These are phyloP conservation scores for Piedraia hortae DNA, from an alignment of 2,329 filamentous ascomycete species.

Conservation along the genomic window DNA sequence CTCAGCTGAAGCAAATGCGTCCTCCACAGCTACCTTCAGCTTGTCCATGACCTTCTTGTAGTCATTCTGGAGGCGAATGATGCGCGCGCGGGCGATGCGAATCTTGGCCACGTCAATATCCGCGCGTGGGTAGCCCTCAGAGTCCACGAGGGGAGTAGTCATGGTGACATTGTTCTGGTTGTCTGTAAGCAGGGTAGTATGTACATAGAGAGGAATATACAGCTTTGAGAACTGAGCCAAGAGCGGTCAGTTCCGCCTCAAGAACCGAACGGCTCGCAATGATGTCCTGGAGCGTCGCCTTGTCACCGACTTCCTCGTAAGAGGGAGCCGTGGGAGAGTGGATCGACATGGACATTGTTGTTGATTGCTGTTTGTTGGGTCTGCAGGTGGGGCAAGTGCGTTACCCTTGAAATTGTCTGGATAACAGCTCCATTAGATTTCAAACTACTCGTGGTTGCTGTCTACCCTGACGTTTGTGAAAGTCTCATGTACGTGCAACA, in stretches of 20 bases:
- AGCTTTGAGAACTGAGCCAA: slow-evolving; percentile 67
- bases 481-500: no score
- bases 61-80: slow-evolving; percentile 75
- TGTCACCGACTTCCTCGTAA: slow-evolving; percentile 24
- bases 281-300: slow-evolving; percentile 46
- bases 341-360: no score
- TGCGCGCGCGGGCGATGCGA: slow-evolving; percentile 70
- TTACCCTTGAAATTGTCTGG: no score
- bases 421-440: no score
- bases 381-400: no score
- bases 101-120: slow-evolving; percentile 93
- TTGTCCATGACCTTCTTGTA: slow-evolving; percentile 67
- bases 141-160: slow-evolving; percentile 63
- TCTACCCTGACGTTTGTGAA: no score
- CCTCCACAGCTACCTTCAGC: slow-evolving; percentile 68
- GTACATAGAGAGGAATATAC: slow-evolving; percentile 19
- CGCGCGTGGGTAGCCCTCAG: slow-evolving; percentile 72
- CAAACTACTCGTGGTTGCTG: no score
- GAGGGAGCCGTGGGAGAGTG: slow-evolving; percentile 46
- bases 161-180: slow-evolving; percentile 76
- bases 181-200: slow-evolving; percentile 3
- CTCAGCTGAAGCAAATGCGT: slow-evolving; percentile 40
- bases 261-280: slow-evolving; percentile 60
- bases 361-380: no score
- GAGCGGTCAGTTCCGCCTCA: slow-evolving; percentile 62